Evolutionary conservation across 176 grass and related monocot genomes (phyloP).

Genomic region (Bonia amplexicaulis): DNA sequence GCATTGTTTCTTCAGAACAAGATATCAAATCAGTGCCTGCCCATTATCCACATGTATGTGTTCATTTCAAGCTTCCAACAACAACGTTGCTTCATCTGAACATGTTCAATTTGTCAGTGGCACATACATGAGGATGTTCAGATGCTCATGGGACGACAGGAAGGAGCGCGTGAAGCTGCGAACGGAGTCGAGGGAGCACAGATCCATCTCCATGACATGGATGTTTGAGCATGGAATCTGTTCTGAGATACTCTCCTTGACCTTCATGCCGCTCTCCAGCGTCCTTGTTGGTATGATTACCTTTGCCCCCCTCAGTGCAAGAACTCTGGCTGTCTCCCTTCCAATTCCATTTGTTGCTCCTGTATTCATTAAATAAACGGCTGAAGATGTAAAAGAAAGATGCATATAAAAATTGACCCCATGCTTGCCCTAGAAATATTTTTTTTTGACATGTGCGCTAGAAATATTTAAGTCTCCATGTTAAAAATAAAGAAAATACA

Average conservation of each 20-base stretch:
- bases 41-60: background rate
- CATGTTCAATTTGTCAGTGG: background rate
- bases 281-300: conserved; percentile 66
- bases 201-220: conserved; percentile 79
- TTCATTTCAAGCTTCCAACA: background rate
- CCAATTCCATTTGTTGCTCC: conserved; percentile 79
- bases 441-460: too few relatives aligned
- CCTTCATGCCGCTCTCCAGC: conserved; percentile 55
- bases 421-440: too few relatives aligned
- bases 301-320: conserved; percentile 63
- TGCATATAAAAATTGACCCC: too few relatives aligned
- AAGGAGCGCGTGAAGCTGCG: conserved; percentile 47
- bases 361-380: background rate
- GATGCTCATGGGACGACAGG: conserved; percentile 35
- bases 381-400: too few relatives aligned
- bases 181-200: conserved; percentile 62
- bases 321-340: conserved; percentile 65
- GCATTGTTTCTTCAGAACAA: conserved; percentile 67
- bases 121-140: conserved; percentile 76
- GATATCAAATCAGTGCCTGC: background rate
- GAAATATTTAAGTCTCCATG: too few relatives aligned
- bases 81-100: background rate
- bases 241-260: conserved; percentile 54
- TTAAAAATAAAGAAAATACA: too few relatives aligned
- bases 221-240: conserved; percentile 42